Conservation (phyloP, 148 eudicot genomes). For the Amaranthus hypochondriacus region DNA sequence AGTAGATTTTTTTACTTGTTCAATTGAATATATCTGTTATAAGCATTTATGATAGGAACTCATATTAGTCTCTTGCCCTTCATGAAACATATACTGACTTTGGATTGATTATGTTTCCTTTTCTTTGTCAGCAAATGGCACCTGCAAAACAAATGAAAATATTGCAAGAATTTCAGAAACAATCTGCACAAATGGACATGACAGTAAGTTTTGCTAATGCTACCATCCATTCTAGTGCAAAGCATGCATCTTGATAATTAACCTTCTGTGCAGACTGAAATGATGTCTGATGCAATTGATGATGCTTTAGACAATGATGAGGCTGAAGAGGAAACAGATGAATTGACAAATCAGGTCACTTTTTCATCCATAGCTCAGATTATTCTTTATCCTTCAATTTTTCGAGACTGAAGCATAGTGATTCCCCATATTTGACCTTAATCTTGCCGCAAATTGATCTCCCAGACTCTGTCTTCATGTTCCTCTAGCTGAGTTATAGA, state of each 20-base stretch:
- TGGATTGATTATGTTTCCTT: background rate
- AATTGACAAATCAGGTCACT: conserved; percentile 79
- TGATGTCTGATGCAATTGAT: conserved; percentile 97
- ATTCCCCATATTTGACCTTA: background rate
- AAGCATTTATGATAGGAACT: background rate
- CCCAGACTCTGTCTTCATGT: background rate
- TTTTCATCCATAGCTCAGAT: background rate
- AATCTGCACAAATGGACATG: conserved; percentile 97
- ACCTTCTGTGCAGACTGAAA: conserved; percentile 61
- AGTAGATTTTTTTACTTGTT: background rate
- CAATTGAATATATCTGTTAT: background rate
- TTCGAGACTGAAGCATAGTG: background rate
- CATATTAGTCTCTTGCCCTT: background rate
- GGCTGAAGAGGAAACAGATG: conserved; percentile 97
- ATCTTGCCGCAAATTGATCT: background rate
- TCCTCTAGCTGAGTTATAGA: background rate
- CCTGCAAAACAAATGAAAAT: conserved; percentile 80
- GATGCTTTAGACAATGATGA: conserved; percentile 88
- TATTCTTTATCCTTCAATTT: background rate
- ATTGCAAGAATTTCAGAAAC: conserved; percentile 79
- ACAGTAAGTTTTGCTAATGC: conserved; percentile 51
- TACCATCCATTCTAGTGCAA: conserved; percentile 4
- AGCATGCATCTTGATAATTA: conserved; percentile 11
- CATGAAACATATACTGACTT: background rate
- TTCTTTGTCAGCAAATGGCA: conserved; percentile 72